Percentiles rank a stretch among this genome's conserved stretches.
Conservation (phyloP, 2,329 filamentous ascomycete species). For the Penicillium sp. region DNA sequence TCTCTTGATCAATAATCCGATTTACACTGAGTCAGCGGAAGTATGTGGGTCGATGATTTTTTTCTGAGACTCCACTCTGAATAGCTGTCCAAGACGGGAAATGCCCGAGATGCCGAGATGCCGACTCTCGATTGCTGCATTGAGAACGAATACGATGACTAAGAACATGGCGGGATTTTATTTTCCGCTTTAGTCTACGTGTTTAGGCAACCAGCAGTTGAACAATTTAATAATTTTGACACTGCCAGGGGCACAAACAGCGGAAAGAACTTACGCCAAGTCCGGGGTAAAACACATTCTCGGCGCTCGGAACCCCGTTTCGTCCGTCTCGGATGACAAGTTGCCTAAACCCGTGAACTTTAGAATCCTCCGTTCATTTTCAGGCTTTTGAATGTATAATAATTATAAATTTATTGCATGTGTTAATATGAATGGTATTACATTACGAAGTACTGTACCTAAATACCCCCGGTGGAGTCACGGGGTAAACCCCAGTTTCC, state of each 20-base stretch:
- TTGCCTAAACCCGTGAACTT: conserved; percentile 6
- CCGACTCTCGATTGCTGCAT: background rate
- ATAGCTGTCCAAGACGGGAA: background rate
- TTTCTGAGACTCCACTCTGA: background rate
- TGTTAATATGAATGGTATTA: too few relatives aligned
- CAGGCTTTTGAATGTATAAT: background rate
- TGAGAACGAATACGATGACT: background rate
- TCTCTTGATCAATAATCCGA: conserved; percentile 2
- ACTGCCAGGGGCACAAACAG: background rate
- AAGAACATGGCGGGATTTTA: background rate
- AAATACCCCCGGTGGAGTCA: too few relatives aligned
- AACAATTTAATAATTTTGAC: too few relatives aligned
- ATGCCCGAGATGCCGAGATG: conserved; percentile 24
- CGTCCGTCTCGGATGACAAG: conserved; percentile 19
- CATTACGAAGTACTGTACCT: too few relatives aligned
- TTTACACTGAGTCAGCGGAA: conserved; percentile 16
- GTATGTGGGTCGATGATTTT: background rate
- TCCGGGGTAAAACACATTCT: conserved; percentile 20
- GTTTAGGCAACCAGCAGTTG: too few relatives aligned
- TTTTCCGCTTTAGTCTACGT: background rate
- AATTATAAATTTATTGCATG: background rate
- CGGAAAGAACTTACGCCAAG: background rate
- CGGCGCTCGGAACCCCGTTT: conserved; percentile 20
- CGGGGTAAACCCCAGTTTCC: too few relatives aligned
- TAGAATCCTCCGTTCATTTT: background rate